Conservation (phyloP, 1,139 yeast genomes). For the Saccharomyces hybrid region DNA sequence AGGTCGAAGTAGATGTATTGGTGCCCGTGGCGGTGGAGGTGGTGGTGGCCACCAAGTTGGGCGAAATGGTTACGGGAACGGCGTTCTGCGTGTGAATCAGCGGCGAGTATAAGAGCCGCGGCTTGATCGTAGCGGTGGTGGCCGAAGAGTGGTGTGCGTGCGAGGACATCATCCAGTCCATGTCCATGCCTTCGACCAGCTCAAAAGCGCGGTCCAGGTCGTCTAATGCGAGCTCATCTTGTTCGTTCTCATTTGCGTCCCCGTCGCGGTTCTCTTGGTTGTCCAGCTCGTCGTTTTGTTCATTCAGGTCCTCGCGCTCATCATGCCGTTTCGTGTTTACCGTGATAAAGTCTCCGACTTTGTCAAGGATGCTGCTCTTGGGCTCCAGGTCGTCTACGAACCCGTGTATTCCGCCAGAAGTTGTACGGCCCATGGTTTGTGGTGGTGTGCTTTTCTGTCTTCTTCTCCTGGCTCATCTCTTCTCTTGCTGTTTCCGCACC, state of each 20-base stretch:
- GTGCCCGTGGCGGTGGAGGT: background rate
- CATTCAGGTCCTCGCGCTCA: slow-evolving; percentile 20
- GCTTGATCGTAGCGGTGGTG: background rate
- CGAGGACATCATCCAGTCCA: background rate
- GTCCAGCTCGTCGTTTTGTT: slow-evolving; percentile 6
- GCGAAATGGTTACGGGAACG: background rate
- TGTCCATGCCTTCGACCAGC: background rate
- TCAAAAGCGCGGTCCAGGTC: background rate
- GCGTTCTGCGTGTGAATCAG: background rate
- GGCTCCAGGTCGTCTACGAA: slow-evolving; percentile 13
- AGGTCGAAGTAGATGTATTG: background rate
- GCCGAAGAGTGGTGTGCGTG: background rate
- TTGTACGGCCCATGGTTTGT: background rate
- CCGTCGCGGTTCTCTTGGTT: slow-evolving; percentile 7
- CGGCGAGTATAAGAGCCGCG: background rate
- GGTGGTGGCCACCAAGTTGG: slow-evolving; percentile 3
- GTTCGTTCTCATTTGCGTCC: slow-evolving; percentile 3
- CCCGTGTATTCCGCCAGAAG: background rate
- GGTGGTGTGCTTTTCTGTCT: background rate
- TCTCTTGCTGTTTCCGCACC: background rate
- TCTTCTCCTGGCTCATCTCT: background rate
- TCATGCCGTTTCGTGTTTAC: background rate
- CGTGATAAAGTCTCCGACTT: slow-evolving; percentile 18
- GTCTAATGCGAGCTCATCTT: background rate
- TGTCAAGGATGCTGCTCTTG: slow-evolving; percentile 29